phyloP scores from a whole-genome alignment of 441 rosid species.

The Corymbia calophylla region DNA sequence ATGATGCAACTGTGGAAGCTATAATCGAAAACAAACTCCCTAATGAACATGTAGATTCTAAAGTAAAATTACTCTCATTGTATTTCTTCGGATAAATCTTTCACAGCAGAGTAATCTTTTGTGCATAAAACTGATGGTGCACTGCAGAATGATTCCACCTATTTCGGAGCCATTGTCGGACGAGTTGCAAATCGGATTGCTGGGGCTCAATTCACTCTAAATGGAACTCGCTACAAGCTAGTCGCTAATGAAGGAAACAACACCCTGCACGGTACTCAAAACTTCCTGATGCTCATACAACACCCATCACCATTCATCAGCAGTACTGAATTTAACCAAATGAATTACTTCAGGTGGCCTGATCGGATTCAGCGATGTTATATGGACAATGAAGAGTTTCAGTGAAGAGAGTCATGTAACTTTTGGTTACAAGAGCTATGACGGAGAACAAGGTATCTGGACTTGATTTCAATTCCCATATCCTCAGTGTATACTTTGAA shows the following conservation, averaged over 20 bases:
- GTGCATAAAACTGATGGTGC: background rate
- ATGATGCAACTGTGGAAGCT: background rate
- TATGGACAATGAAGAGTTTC: constrained; percentile 39
- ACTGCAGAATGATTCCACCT: constrained; percentile 45
- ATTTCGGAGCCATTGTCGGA: constrained; percentile 65
- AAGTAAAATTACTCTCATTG: background rate
- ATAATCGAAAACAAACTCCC: too few species aligned
- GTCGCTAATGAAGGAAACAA: constrained; percentile 50
- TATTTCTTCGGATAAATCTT: background rate
- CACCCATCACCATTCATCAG: background rate
- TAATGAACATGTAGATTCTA: background rate
- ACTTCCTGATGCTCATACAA: background rate
- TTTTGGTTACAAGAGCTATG: constrained; percentile 46
- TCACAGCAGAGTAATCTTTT: background rate
- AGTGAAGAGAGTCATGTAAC: constrained; percentile 32
- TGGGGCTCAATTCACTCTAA: constrained; percentile 31
- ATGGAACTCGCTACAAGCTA: constrained; percentile 30
- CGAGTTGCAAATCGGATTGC: constrained; percentile 60
- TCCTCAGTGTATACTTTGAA: background rate
- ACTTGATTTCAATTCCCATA: background rate
- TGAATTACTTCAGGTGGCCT: constrained; percentile 40
- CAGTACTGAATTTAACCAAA: background rate
- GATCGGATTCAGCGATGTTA: constrained; percentile 54
- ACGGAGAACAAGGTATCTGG: constrained; percentile 59
- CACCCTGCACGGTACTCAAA: constrained; percentile 42